Evolutionary conservation across 2,329 filamentous ascomycete species (phyloP), one percentile per base, ranked within the genome.

Genomic region (Ophiostoma ulmi): DNA sequence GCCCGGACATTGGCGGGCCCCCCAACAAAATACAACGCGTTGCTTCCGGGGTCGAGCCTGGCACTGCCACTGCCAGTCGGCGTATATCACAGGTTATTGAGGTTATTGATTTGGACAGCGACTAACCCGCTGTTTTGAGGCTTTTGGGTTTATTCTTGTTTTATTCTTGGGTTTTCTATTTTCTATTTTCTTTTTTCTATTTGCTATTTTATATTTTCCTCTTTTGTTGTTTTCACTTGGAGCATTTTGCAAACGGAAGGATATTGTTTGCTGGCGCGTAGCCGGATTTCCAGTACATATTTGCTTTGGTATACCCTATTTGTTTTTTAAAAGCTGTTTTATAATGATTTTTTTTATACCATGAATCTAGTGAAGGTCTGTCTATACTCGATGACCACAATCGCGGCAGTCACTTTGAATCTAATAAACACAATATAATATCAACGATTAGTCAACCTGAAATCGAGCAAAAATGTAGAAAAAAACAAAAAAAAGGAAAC

Each of bases 31-130:
- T 13, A 7, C 36, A 55, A 14, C 52, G 39, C 22, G 61, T 38
- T 3, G 48, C 26, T 20, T 17, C 31, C 7, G 58, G 31, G 1
- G 22, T 36, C 8, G 63, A 36, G 14, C 20, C 63, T n/a, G 61
- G 3, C 14, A 2, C 61, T n/a, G 63, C 1, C 63, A 6, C 63
- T 20, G 20, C 36, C 10, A 22, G 36, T 10, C 64, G 31, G 26
- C 61, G 63, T n/a, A 20, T 3, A 1, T 26, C 38, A 14, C 68
- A 61, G 5, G 35, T 61, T 8, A n/a, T 72, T 14, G 70, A 70
- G 3, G 38, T 73, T 5, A 72, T 73, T n/a, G 73, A 72, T 41
- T 39, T 73, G 35, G 72, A 73, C 35, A 71, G 69, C 10, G 38
- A 69, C 22, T 69, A 20, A 58, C 5, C 14, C 2, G 41, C 38